Evolutionary conservation across 2,329 filamentous ascomycete species (phyloP).

Genomic region (Calonectria leucothoes): DNA sequence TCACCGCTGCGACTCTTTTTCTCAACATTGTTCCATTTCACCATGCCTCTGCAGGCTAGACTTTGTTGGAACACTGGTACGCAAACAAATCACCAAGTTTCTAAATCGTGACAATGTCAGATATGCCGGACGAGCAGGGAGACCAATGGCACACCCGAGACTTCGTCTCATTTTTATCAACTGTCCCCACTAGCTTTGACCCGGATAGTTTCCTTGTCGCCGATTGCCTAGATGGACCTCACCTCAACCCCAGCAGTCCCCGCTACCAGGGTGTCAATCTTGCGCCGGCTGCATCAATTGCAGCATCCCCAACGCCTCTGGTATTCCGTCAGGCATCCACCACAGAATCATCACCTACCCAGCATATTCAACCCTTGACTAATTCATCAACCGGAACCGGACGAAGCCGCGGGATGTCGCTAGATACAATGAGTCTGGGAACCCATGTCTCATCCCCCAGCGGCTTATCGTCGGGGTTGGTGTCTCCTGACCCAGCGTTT

Average conservation of each 20-base stretch:
- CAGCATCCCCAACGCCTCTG: not conserved
- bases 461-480: not conserved
- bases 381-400: not conserved
- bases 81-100: not conserved
- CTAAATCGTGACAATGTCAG: not conserved
- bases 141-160: not conserved
- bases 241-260: not conserved
- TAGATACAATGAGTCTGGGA: not conserved
- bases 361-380: not conserved
- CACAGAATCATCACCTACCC: not conserved
- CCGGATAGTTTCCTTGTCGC: not conserved
- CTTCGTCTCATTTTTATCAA: not conserved
- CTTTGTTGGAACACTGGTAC: not conserved
- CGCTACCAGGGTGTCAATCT: not conserved
- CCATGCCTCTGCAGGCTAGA: not conserved
- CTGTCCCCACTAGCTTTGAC: not conserved
- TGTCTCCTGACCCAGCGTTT: not conserved
- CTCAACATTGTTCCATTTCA: not conserved
- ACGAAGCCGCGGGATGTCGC: not conserved
- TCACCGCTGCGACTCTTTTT: not conserved
- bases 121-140: not conserved
- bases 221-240: not conserved
- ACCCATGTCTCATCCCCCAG: not conserved
- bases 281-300: not conserved
- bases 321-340: not conserved